Evolutionary conservation across 768 basidiomycete species (phyloP).

Genomic region (Mycena rosella): DNA sequence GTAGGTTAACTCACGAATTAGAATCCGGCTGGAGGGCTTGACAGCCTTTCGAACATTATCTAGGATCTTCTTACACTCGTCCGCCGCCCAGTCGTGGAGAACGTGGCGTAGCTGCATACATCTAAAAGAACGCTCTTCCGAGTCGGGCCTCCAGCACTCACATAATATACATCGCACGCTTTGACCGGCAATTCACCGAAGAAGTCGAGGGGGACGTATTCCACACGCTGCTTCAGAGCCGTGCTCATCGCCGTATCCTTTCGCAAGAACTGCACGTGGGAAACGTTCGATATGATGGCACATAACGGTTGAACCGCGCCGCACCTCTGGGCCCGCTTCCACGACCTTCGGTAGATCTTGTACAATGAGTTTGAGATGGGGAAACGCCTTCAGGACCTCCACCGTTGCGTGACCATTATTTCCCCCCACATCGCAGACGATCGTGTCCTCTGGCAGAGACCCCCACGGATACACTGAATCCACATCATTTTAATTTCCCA

Average conservation of each 20-base stretch:
- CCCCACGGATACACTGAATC: constrained; percentile 53
- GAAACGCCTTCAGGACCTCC: constrained; percentile 47
- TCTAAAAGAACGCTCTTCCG: too few relatives aligned
- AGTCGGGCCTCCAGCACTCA: constrained; percentile 18
- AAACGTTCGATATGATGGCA: too few relatives aligned
- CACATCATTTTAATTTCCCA: not conserved
- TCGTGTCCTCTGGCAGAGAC: constrained; percentile 40
- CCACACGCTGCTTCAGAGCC: constrained; percentile 27
- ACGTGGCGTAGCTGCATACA: constrained; percentile 27
- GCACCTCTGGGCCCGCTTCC: constrained; percentile 45
- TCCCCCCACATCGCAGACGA: constrained; percentile 57
- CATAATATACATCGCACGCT: constrained; percentile 43
- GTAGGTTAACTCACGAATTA: constrained; percentile 42
- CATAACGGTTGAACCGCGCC: not conserved
- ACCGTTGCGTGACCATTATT: constrained; percentile 52
- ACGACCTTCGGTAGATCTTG: constrained; percentile 50
- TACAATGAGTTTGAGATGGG: constrained; percentile 51
- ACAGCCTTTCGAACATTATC: constrained; percentile 45
- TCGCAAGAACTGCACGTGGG: constrained; percentile 2
- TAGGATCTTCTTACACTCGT: constrained; percentile 44
- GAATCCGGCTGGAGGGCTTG: constrained; percentile 43
- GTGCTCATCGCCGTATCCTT: not conserved
- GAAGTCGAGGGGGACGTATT: constrained; percentile 43
- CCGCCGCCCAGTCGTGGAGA: constrained; percentile 50
- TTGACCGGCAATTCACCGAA: constrained; percentile 39